Evolutionary conservation across 2,329 filamentous ascomycete species (phyloP), one percentile per base, ranked within the genome.

Genomic region (Bipolaris gigantea): DNA sequence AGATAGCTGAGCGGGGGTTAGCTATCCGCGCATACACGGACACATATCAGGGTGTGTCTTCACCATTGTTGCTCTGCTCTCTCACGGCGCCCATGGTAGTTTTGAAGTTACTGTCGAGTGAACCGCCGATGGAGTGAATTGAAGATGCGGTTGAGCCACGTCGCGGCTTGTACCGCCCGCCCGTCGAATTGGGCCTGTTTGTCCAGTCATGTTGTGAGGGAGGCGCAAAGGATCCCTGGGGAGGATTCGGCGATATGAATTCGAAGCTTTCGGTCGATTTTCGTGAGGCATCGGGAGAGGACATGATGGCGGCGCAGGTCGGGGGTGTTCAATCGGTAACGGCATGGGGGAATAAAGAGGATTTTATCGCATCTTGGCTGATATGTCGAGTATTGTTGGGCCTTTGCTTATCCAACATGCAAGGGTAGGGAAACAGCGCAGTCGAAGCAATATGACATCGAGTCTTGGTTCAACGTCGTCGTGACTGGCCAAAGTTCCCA

Each of bases 71-170:
- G 10, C 88, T 86, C n/a, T 86, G 85, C 75, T 96, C 92, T 46
- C 79, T 81, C 64, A 87, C 80, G 15, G 87, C 81, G 56, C 81
- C 76, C 55, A 80, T 77, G 79, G 83, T 75, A 80, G 76, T 75
- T 57, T 81, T 73, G 73, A 83, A 77, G n/a, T 85, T 83, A 8
- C 84, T 86, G 70, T 96, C 91, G 56, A 96, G 78, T 33, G 85
- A 83, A n/a, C 91, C 91, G 57, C 92, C 92, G 71, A 96, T 86
- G 30, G 92, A 97, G 70, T 88, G 86, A 64, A 93, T 85, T 19
- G 93, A 97, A 79, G 92, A 96, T 40, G 92, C 88, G 23, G 87
- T 89, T 50, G 94, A 97, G 58, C 86, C 89, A 74, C 92, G 84
- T 70, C 92, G 82, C 43, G 83, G 80, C 51, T 72, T 72, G 64